Conservation (phyloP, 1,284 basidiomycete genomes). For the Tylopilus sp. region DNA sequence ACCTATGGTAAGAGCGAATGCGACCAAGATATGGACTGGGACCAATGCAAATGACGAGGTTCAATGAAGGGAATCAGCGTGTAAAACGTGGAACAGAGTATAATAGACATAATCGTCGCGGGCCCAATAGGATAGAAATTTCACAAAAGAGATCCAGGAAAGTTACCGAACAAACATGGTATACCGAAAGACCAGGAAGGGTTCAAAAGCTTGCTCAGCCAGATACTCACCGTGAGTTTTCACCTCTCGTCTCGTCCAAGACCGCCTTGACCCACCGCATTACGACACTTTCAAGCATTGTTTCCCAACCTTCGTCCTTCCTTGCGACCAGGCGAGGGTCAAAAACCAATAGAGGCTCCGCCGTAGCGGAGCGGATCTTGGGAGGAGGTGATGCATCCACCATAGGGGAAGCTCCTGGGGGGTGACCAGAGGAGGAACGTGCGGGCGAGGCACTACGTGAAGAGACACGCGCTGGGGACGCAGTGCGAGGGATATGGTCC, state of each 20-base stretch:
- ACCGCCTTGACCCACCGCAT: conserved; percentile 76
- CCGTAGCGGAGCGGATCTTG: conserved; percentile 34
- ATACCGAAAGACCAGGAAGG: neutral
- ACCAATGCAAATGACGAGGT: conserved; percentile 5
- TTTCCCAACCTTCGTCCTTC: conserved; percentile 82
- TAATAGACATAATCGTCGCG: conserved; percentile 22
- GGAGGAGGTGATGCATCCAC: conserved; percentile 20
- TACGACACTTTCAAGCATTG: conserved; percentile 76
- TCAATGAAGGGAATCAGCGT: conserved; percentile 13
- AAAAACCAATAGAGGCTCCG: conserved; percentile 59
- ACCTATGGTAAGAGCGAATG: conserved; percentile 19
- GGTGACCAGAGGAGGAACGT: conserved; percentile 26
- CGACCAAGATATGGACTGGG: conserved; percentile 12
- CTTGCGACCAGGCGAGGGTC: conserved; percentile 80
- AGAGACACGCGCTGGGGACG: conserved; percentile 30
- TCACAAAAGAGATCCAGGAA: conserved; percentile 9
- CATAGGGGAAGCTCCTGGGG: neutral
- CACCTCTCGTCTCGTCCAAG: conserved; percentile 71
- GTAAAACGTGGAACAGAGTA: conserved; percentile 23
- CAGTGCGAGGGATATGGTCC: conserved; percentile 39
- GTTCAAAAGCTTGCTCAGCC: neutral
- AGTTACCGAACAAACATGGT: neutral
- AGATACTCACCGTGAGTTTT: conserved; percentile 42
- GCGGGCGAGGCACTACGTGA: conserved; percentile 39
- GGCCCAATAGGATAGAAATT: conserved; percentile 16